Base-by-base conservation (phyloP, 345 rosid genomes). In the Litchi chinensis region DNA sequence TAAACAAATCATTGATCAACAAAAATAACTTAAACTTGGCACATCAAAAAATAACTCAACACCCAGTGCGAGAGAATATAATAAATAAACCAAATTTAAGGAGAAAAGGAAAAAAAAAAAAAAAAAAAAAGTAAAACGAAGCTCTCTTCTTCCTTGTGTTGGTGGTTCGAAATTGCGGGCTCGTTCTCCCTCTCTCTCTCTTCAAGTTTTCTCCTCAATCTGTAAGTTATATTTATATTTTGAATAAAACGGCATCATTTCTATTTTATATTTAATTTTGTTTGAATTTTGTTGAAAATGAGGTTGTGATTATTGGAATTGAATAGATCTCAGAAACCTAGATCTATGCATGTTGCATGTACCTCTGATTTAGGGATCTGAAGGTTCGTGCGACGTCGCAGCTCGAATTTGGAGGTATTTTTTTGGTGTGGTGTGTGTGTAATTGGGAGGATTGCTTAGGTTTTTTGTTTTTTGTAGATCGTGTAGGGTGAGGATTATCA, bases 281-380 rank as follows among this genome's bases (percentile, higher is more conserved):
- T 65, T 21, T 10, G 3, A 52, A 64, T 52, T 26, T 37, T 43
- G 26, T 43, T 44, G 46, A 24, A 19, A 28, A 26, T 28, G 69
- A 21, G 69, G 13, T 43, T 56, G 12, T 70, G 70, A 59, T 78
- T 74, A n/a, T 75, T 79, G 32, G 80, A 74, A 74, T 64, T 73
- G 76, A 73, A 16, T 68, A 80, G 79, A 73, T 80, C 65, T 77
- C 57, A 68, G 62, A 82, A 84, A 62, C 84, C 85, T 82, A 84
- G 91, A 91, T 90, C 91, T 89, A 68, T 81, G 66, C 68, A 12
- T 59, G 57, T 28, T 50, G 6, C n/a, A 16, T 66, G 11, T 52
- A 24, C 37, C 22, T 74, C 62, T 70, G 88, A 83, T 83, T 89
- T 71, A 69, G 86, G 77, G 93, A 87, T 91, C 91, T 86, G 72